Percentiles rank a stretch among this genome's conserved stretches.
Evolutionary conservation across 176 grass and related monocot species (phyloP).

Genomic region (Stipa capillata): DNA sequence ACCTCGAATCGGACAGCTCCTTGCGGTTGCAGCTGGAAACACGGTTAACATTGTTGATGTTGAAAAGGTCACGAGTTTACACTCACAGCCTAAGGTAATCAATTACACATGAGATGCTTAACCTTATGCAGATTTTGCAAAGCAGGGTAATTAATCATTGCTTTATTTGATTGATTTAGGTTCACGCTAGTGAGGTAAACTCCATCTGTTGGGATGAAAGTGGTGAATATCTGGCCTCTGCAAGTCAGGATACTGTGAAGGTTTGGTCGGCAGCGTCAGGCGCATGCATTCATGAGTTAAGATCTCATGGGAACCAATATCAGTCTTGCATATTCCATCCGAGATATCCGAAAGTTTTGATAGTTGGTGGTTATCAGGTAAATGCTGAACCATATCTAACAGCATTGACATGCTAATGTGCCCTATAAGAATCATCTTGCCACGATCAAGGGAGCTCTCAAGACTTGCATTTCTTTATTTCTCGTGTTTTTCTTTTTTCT

Average conservation of each 20-base stretch:
- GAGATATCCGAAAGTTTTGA: constrained; percentile 55
- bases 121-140: not conserved
- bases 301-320: constrained; percentile 80
- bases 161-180: constrained; percentile 36
- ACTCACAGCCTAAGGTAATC: constrained; percentile 53
- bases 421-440: not conserved
- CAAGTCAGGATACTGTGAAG: constrained; percentile 82
- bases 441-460: not conserved
- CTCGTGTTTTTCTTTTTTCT: too few species aligned
- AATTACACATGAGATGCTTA: not conserved
- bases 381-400: not conserved
- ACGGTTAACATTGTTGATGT: constrained; percentile 76
- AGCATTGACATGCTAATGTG: not conserved
- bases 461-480: not conserved
- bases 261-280: constrained; percentile 65
- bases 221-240: constrained; percentile 72
- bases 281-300: constrained; percentile 54
- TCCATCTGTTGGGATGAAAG: constrained; percentile 86
- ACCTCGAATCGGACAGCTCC: constrained; percentile 58
- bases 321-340: constrained; percentile 92
- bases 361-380: constrained; percentile 96
- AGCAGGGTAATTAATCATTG: not conserved
- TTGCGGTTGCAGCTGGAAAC: constrained; percentile 73
- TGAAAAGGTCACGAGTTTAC: constrained; percentile 39
- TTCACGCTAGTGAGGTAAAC: constrained; percentile 56